Percentiles rank a stretch among this genome's conserved stretches.
phyloP scores from a whole-genome alignment of 352 stramenopile species.

The Globisporangium barbulae region DNA sequence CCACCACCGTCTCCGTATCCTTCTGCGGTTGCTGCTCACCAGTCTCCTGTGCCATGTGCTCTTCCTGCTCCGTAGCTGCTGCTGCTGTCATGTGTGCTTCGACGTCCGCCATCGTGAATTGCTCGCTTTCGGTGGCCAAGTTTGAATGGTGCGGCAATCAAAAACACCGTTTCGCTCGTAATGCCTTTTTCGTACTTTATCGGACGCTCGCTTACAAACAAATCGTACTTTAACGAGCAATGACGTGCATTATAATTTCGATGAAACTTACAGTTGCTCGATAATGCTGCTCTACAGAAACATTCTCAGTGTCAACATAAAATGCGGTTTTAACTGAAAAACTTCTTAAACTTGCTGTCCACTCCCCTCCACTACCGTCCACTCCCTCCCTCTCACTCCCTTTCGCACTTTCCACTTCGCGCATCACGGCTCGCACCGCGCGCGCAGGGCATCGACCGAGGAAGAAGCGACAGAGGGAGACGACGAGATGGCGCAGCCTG shows the following conservation, averaged over 20 bases:
- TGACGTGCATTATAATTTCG: too few species aligned
- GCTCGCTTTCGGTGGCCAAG: background rate
- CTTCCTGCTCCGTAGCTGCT: constrained; percentile 1
- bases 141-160: constrained; percentile 11
- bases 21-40: background rate
- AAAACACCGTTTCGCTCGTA: constrained; percentile 4
- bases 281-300: too few species aligned
- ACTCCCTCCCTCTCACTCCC: too few species aligned
- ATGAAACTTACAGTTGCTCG: too few species aligned
- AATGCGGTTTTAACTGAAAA: too few species aligned
- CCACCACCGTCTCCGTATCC: background rate
- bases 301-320: too few species aligned
- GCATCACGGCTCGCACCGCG: background rate
- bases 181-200: constrained; percentile 5
- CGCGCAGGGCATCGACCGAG: too few species aligned
- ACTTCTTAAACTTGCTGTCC: too few species aligned
- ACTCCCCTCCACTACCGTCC: too few species aligned
- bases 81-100: constrained; percentile 2
- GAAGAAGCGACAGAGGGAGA: background rate
- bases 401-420: background rate
- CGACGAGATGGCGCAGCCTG: constrained; percentile 6
- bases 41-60: background rate
- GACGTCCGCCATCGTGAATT: constrained; percentile 9
- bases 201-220: background rate
- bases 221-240: background rate